Base-by-base conservation (phyloP, 495 filamentous ascomycete genomes). In the Lasiosphaeria hispida region DNA sequence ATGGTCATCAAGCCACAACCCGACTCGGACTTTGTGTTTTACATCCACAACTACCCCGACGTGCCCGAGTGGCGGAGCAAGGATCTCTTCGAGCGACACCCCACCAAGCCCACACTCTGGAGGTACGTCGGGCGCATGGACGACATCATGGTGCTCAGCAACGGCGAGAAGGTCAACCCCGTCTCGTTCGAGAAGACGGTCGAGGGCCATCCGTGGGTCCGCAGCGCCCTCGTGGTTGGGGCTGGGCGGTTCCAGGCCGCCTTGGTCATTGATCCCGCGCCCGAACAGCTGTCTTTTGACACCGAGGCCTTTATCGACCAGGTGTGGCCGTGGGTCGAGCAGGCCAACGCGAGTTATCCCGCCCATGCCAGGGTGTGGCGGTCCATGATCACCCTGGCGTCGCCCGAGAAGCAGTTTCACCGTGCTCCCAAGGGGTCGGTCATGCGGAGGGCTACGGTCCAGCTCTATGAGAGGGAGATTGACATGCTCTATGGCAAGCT, bases 91-190 rank as follows among this genome's bases (percentile, higher is more conserved):
- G 61, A 65, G 1, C 67, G 66, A 13, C 78, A 82, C 48, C 75
- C 80, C 0, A 59, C 64, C 0, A 66, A 71, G 19, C 63, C 72
- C 0, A 62, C 69, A 7, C 64, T 75, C 33, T 85, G 79, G 81
- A 60, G 55, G 7, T 79, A 76, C 57, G 55, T 62, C 23, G 77
- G 80, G 0, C 70, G 83, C 23, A 55, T 62, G 0, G 82, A 87
- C 57, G 83, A 86, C 59, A 63, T 83, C 30, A 76, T 87, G 37
- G 80, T 82, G 0, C 72, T 86, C 45, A 72, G 70, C 10, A 84
- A 80, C 57, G 83, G 81, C 3, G 77, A 84, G 54, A 86, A 85
- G 64, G 58, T 80, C 35, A 80, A 83, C 50, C 82, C 83, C 0
- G 65, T 75, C 0, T 57, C 72, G 1, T 69, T 81, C 23, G 82